phyloP scores from a whole-genome alignment of 1,284 basidiomycete species.

The Cystobasidiaceae sp. region DNA sequence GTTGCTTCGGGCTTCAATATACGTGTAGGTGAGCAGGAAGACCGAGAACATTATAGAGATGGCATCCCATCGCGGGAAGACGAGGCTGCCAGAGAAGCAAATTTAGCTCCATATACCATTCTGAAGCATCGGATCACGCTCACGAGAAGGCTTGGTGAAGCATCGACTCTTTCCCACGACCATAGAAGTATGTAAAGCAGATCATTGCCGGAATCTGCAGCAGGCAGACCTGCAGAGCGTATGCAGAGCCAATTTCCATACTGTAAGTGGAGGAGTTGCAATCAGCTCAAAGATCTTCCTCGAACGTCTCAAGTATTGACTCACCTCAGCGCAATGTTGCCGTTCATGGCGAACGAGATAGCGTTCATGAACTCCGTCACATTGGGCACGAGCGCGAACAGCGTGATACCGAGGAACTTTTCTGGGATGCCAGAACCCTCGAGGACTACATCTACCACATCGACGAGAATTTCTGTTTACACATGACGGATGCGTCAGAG shows the following conservation, averaged over 20 bases:
- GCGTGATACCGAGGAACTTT: slow-evolving; percentile 92
- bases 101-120: slow-evolving; percentile 20
- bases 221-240: slow-evolving; percentile 94
- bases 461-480: slow-evolving; percentile 74
- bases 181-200: slow-evolving; percentile 91
- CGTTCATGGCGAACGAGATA: slow-evolving; percentile 96
- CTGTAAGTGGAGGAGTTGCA: slow-evolving; percentile 52
- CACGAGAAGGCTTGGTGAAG: slow-evolving; percentile 74
- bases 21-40: slow-evolving; percentile 97
- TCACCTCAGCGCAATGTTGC: slow-evolving; percentile 92
- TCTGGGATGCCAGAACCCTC: slow-evolving; percentile 92
- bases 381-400: slow-evolving; percentile 96
- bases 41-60: slow-evolving; percentile 72
- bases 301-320: slow-evolving; percentile 36
- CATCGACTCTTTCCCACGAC: slow-evolving; percentile 62
- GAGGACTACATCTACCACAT: slow-evolving; percentile 92
- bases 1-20: slow-evolving; percentile 96
- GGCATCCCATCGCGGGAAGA: slow-evolving; percentile 98
- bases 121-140: slow-evolving; percentile 40
- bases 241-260: slow-evolving; percentile 99
- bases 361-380: slow-evolving; percentile 99
- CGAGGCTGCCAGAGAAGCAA: slow-evolving; percentile 58
- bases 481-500: neutral
- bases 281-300: neutral
- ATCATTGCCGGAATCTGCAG: slow-evolving; percentile 99